These are phyloP conservation scores for Candida mattraensis DNA, from an alignment of 805 yeast genomes.

Conservation along the genomic window DNA sequence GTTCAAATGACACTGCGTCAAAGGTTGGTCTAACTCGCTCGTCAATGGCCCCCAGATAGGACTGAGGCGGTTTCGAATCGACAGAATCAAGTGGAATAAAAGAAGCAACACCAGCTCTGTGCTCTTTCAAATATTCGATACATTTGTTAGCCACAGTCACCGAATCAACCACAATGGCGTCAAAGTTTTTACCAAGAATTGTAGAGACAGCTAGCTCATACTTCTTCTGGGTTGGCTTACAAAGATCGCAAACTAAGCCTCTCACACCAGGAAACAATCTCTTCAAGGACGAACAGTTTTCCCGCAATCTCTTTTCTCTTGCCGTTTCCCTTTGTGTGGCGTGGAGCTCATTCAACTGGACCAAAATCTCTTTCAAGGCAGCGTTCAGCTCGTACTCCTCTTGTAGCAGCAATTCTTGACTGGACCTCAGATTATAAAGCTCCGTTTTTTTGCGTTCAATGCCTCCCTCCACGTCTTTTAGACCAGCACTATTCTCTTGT, in stretches of 20 bases:
- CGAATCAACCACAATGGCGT: slow-evolving; percentile 81
- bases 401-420: slow-evolving; percentile 37
- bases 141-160: slow-evolving; percentile 72
- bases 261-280: slow-evolving; percentile 81
- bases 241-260: slow-evolving; percentile 78
- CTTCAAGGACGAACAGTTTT: slow-evolving; percentile 66
- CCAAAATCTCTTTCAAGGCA: slow-evolving; percentile 57
- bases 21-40: slow-evolving; percentile 62
- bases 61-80: slow-evolving; percentile 51
- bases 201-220: slow-evolving; percentile 76
- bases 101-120: slow-evolving; percentile 80
- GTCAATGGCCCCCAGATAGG: slow-evolving; percentile 53
- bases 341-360: slow-evolving; percentile 66
- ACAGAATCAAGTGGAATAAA: slow-evolving; percentile 88
- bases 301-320: slow-evolving; percentile 67
- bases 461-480: slow-evolving; percentile 33
- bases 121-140: slow-evolving; percentile 77
- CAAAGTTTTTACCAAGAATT: slow-evolving; percentile 74
- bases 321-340: slow-evolving; percentile 76
- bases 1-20: slow-evolving; percentile 73
- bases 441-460: slow-evolving; percentile 30
- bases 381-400: slow-evolving; percentile 64
- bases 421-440: slow-evolving; percentile 31
- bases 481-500: slow-evolving; percentile 27
- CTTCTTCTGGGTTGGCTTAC: slow-evolving; percentile 70